These are phyloP conservation scores for Blastobotrys arbuscula DNA, from an alignment of 1,139 yeast genomes.

Conservation along the genomic window DNA sequence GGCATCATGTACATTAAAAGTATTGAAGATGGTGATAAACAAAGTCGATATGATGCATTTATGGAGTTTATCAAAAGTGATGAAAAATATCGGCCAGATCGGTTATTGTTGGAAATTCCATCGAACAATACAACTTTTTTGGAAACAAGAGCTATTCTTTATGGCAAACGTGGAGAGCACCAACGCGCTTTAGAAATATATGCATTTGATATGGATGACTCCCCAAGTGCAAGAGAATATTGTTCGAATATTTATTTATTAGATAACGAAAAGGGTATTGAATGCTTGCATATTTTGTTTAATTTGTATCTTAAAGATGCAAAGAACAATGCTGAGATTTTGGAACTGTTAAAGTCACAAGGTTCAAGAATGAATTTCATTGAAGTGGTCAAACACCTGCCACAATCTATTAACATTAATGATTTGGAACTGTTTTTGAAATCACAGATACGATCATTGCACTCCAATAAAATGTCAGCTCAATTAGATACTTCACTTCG, in stretches of 20 bases:
- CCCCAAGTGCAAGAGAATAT: constrained; percentile 50
- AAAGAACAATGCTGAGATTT: constrained; percentile 38
- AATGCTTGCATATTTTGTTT: constrained; percentile 34
- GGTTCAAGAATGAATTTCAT: constrained; percentile 52
- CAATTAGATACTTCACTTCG: constrained; percentile 32
- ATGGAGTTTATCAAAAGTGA: constrained; percentile 27
- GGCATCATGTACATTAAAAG: constrained; percentile 50
- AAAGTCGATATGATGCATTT: constrained; percentile 23
- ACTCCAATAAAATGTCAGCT: constrained; percentile 24
- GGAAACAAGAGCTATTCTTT: constrained; percentile 51
- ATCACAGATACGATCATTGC: constrained; percentile 41
- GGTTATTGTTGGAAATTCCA: constrained; percentile 31
- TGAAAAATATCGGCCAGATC: constrained; percentile 34
- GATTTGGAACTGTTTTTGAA: constrained; percentile 45
- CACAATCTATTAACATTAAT: constrained; percentile 43
- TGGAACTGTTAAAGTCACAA: constrained; percentile 43
- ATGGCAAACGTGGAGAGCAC: constrained; percentile 57
- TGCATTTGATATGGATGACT: constrained; percentile 54
- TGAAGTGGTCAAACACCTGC: constrained; percentile 48
- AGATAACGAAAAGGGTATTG: constrained; percentile 38
- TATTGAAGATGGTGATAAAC: constrained; percentile 24
- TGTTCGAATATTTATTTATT: constrained; percentile 49
- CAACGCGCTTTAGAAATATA: constrained; percentile 59
- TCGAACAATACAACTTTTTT: constrained; percentile 27
- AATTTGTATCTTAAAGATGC: constrained; percentile 28